phyloP scores from a whole-genome alignment of 2,329 filamentous ascomycete species.

The Fusarium annulatum region DNA sequence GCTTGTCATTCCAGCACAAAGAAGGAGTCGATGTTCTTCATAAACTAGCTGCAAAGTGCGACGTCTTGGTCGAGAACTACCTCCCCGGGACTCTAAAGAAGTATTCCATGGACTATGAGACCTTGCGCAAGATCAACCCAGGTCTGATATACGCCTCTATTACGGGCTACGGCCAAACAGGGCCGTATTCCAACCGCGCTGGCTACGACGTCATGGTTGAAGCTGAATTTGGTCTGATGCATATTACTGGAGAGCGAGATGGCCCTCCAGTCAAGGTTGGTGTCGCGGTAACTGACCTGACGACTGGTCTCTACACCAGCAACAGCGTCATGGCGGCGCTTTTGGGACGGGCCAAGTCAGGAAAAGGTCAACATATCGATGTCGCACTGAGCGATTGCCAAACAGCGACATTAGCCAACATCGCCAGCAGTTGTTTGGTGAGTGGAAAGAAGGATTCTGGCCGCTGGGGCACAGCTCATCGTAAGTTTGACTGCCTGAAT shows the following conservation, averaged over 20 bases:
- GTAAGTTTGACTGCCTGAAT: conserved; percentile 58
- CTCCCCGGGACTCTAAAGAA: conserved; percentile 89
- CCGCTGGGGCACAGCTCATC: conserved; percentile 96
- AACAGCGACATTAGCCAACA: conserved; percentile 92
- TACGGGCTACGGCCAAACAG: conserved; percentile 96
- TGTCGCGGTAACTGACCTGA: conserved; percentile 95
- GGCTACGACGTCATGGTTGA: conserved; percentile 99
- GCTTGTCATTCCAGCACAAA: conserved; percentile 87
- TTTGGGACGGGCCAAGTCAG: conserved; percentile 77
- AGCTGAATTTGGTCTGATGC: conserved; percentile 97
- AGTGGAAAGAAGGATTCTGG: conserved; percentile 89
- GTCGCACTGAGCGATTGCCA: conserved; percentile 93
- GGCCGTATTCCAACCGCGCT: conserved; percentile 85
- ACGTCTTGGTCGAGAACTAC: conserved; percentile 97
- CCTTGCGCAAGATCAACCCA: conserved; percentile 83
- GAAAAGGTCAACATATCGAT: conserved; percentile 91
- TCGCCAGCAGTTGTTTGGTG: conserved; percentile 90
- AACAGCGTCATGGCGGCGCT: conserved; percentile 96
- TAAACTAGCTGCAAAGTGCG: conserved; percentile 83
- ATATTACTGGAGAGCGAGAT: conserved; percentile 91
- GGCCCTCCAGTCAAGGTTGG: conserved; percentile 96
- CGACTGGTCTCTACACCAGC: conserved; percentile 92
- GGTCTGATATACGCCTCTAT: conserved; percentile 93
- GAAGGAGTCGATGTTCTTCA: conserved; percentile 89
- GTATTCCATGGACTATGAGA: conserved; percentile 90